These are phyloP conservation scores for Bipolaris gigantea DNA, from an alignment of 2,329 filamentous ascomycete genomes.

Conservation along the genomic window DNA sequence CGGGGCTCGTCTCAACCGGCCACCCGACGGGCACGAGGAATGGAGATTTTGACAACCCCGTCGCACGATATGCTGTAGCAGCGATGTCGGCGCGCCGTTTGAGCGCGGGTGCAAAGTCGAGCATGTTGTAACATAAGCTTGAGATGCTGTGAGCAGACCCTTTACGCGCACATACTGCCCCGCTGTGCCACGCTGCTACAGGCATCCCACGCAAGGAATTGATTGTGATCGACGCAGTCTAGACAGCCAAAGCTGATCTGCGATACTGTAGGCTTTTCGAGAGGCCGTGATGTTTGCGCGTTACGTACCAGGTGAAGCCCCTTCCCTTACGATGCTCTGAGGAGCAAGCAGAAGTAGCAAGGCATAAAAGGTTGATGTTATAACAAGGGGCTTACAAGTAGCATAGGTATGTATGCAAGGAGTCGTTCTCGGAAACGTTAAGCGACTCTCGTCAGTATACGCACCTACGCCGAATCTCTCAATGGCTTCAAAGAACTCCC, in stretches of 20 bases:
- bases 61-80: constrained; percentile 19
- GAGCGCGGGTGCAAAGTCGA: constrained; percentile 4
- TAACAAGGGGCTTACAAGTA: background rate
- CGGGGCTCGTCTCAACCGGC: constrained; percentile 5
- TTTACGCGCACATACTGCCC: constrained; percentile 2
- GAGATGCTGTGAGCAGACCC: background rate
- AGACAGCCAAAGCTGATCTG: background rate
- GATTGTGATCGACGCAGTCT: background rate
- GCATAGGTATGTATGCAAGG: too few relatives aligned
- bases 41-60: constrained; percentile 32
- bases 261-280: background rate
- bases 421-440: background rate
- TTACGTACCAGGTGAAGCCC: background rate
- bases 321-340: background rate
- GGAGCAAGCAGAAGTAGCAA: too few relatives aligned
- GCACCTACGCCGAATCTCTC: background rate
- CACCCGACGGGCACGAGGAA: constrained; percentile 13
- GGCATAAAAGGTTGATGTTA: background rate
- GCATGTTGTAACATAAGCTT: constrained; percentile 2
- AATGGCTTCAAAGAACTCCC: background rate
- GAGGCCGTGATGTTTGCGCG: background rate
- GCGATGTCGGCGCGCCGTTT: background rate
- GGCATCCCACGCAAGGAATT: background rate
- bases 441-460: background rate
- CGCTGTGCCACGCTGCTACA: constrained; percentile 5